Evolutionary conservation across 768 basidiomycete genomes (phyloP).

Genomic region (Rhodotorula diobovata): DNA sequence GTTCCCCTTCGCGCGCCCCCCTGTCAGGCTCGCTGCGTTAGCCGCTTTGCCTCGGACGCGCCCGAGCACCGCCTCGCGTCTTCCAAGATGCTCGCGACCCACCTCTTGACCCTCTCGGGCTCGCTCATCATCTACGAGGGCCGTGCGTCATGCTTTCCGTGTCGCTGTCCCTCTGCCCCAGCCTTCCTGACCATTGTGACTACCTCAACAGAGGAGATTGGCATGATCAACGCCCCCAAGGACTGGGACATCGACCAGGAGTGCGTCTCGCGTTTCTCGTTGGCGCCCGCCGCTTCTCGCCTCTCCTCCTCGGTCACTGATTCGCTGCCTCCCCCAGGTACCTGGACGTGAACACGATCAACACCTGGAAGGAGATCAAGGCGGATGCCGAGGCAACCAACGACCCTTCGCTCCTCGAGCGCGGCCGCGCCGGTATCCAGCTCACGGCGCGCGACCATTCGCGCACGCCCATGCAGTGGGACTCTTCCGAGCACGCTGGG

Average conservation of each 20-base stretch:
- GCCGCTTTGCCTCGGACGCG: constrained; percentile 63
- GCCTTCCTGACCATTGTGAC: too few species aligned
- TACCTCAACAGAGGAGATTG: constrained; percentile 54
- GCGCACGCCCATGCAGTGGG: constrained; percentile 57
- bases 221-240: constrained; percentile 52
- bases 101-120: constrained; percentile 61
- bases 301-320: background rate
- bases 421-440: constrained; percentile 23
- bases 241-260: constrained; percentile 62
- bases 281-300: background rate
- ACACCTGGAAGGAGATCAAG: constrained; percentile 18
- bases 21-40: constrained; percentile 53
- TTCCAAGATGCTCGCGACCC: constrained; percentile 62
- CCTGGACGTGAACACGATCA: constrained; percentile 21
- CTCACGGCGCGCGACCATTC: constrained; percentile 58
- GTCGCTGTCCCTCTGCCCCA: background rate
- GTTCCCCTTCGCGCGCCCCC: too few species aligned
- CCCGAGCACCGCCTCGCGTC: constrained; percentile 58
- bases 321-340: too few species aligned
- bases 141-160: constrained; percentile 28
- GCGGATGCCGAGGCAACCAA: background rate
- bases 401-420: constrained; percentile 11
- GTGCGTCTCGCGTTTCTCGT: constrained; percentile 51
- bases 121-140: constrained; percentile 72
- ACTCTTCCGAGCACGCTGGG: constrained; percentile 12